phyloP scores from a whole-genome alignment of 805 yeast genomes.

The Torulaspora quercuum region DNA sequence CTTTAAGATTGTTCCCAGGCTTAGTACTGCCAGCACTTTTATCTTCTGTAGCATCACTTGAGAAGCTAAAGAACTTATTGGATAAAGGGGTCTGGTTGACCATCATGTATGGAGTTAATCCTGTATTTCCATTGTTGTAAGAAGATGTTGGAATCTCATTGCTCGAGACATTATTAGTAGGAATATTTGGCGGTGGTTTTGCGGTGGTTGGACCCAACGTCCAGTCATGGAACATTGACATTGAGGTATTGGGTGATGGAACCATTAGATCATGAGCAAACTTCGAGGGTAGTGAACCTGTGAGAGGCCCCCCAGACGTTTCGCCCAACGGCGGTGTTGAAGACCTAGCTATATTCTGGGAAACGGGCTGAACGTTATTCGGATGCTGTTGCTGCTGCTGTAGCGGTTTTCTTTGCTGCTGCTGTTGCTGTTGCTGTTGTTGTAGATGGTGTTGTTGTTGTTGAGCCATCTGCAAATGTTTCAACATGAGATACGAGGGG shows the following conservation, averaged over 20 bases:
- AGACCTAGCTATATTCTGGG: slow-evolving; percentile 7
- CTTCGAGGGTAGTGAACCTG: slow-evolving; percentile 34
- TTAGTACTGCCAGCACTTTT: slow-evolving; percentile 5
- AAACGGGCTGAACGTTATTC: slow-evolving; percentile 3
- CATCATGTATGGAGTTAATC: slow-evolving; percentile 34
- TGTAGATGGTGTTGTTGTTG: slow-evolving; percentile 21
- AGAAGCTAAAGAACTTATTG: slow-evolving; percentile 30
- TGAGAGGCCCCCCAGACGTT: slow-evolving; percentile 26
- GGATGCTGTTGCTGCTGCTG: slow-evolving; percentile 1
- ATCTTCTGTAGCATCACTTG: slow-evolving; percentile 21
- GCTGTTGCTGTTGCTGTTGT: slow-evolving; percentile 2
- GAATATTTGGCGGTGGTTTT: slow-evolving; percentile 4
- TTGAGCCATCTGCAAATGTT: slow-evolving; percentile 27
- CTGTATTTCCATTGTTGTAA: slow-evolving; percentile 26
- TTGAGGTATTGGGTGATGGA: slow-evolving; percentile 32
- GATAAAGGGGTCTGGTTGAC: slow-evolving; percentile 31
- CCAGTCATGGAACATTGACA: slow-evolving; percentile 38
- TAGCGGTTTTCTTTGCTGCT: background rate
- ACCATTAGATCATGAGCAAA: slow-evolving; percentile 36
- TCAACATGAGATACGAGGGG: slow-evolving; percentile 17
- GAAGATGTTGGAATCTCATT: slow-evolving; percentile 14
- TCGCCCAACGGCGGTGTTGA: slow-evolving; percentile 19
- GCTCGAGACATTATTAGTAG: slow-evolving; percentile 3
- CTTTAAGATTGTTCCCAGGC: slow-evolving; percentile 1
- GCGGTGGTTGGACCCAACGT: slow-evolving; percentile 21